Conservation (phyloP, 768 basidiomycete species). For the Strobilomyces confusus region DNA sequence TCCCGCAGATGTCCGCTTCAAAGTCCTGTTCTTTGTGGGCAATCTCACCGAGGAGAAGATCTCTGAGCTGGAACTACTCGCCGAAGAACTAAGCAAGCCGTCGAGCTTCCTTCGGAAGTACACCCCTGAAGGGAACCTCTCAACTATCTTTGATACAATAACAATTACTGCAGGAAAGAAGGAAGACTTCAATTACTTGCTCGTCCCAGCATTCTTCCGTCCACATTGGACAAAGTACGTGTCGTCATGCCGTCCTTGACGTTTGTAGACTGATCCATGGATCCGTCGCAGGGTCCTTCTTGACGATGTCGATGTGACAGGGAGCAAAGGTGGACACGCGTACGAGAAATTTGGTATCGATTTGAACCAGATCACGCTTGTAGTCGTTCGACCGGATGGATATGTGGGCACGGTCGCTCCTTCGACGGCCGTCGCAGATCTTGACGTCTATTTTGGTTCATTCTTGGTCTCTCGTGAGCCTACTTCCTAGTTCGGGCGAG, state of each 20-base stretch:
- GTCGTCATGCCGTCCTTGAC: neutral
- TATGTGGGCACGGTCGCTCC: conserved; percentile 36
- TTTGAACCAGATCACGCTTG: conserved; percentile 33
- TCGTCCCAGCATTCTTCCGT: conserved; percentile 5
- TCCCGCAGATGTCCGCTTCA: neutral
- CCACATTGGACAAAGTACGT: too few relatives aligned
- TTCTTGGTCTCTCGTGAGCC: neutral
- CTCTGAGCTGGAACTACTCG: neutral
- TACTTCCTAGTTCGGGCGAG: neutral
- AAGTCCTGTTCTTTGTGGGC: neutral
- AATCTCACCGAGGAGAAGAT: neutral
- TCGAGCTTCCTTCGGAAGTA: too few relatives aligned
- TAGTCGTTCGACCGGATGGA: conserved; percentile 38
- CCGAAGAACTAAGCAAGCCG: neutral
- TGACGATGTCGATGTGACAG: too few relatives aligned
- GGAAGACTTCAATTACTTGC: neutral
- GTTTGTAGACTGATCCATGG: neutral
- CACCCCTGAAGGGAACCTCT: neutral
- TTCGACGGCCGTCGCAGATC: neutral
- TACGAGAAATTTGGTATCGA: too few relatives aligned
- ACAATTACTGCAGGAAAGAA: neutral
- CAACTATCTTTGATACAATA: neutral
- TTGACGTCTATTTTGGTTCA: conserved; percentile 41
- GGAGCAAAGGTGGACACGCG: too few relatives aligned
- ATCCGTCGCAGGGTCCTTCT: neutral